Percentiles rank a stretch among this genome's conserved stretches.
phyloP scores from a whole-genome alignment of 345 rosid genomes.

The Dipteronia dyeriana region DNA sequence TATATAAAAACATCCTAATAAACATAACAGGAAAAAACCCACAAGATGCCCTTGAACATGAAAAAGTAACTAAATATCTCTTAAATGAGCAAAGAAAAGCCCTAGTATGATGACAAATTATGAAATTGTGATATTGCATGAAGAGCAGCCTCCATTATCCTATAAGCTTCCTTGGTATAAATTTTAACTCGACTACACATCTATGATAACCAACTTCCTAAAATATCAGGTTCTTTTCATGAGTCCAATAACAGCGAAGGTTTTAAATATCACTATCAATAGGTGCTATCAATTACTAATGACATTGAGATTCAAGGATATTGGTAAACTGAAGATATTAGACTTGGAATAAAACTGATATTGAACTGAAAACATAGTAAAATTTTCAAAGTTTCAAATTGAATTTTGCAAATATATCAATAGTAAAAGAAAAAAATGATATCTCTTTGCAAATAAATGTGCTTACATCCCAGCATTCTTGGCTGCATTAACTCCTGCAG shows the following conservation, averaged over 20 bases:
- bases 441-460: background rate
- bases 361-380: background rate
- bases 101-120: background rate
- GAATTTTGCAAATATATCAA: background rate
- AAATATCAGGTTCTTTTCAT: background rate
- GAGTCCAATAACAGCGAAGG: background rate
- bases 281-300: background rate
- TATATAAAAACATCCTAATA: background rate
- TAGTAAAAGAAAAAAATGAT: conserved; percentile 9
- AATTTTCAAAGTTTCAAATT: background rate
- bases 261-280: background rate
- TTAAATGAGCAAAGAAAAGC: background rate
- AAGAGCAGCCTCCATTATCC: background rate
- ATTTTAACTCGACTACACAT: background rate
- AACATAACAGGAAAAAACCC: background rate
- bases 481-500: conserved; percentile 87
- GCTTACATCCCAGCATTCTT: conserved; percentile 95
- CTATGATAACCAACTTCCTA: background rate
- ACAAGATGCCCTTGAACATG: background rate
- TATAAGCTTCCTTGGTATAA: background rate
- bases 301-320: background rate
- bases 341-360: background rate
- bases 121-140: background rate
- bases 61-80: background rate
- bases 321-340: background rate